Evolutionary conservation across 768 basidiomycete species (phyloP), one percentile per base, ranked within the genome.

Genomic region (Fomitopsis pulvina): DNA sequence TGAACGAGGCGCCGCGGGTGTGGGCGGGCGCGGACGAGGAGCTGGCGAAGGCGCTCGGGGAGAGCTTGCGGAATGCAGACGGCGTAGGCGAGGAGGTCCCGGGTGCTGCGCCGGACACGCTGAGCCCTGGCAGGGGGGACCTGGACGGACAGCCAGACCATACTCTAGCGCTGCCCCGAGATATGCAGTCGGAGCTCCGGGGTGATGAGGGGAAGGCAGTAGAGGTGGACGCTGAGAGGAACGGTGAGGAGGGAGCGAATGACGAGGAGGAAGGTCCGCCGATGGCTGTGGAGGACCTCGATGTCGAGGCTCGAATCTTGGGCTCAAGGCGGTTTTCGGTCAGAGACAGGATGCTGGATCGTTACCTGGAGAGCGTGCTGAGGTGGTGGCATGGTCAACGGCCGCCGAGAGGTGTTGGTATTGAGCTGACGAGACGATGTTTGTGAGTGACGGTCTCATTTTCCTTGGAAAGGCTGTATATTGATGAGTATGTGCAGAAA

Each of bases 301-400:
- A 55, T 27, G 45, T 48, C 6, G 50, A 56, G 22, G 52, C 55
- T 3, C 47, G 41, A 9, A 77, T 90, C 30, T 80, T 95, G 22
- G 92, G 91, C 12, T 77, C 63, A 7, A 83, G 77, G 55, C 58
- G 62, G 21, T 89, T 94, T 53, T 21, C 38, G 1, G 73, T 85
- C 62, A 70, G 88, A 43, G 69, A 78, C 8, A 34, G 39, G 0
- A 53, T 78, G 39, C 72, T 95, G 18, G 73, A 81, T 21, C 52
- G 52, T 1, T 74, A 85, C 54, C 65, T 93, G 21, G 56, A 59
- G 1, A 72, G 72, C 46, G 70, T 84, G 0, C 63, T 92, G 2
- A 63, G 73, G 44, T 93, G 86, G 80, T 95, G 92, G 92, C 66
- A 74, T 50, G 88, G 90, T 1, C 57, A 71, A 46, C 73, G 92